Evolutionary conservation across 2,329 filamentous ascomycete genomes (phyloP).

Genomic region (Bimuria novae-zelandiae): DNA sequence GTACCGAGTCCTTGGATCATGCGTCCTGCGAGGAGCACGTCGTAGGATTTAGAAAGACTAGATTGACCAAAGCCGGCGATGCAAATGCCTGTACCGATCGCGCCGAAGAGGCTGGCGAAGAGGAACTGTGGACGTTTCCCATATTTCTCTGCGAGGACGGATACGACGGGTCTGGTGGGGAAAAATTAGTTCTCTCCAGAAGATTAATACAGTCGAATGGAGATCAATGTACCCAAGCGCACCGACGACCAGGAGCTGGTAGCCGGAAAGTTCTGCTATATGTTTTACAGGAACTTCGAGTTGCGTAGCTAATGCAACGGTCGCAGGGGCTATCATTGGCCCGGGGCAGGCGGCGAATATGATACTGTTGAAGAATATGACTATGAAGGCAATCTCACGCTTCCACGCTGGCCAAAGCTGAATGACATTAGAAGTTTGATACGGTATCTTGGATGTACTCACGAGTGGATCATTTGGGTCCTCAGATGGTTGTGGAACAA

Average conservation of each 20-base stretch:
- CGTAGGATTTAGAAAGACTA: slow-evolving; percentile 26
- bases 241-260: slow-evolving; percentile 28
- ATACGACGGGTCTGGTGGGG: slow-evolving; percentile 30
- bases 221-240: slow-evolving; percentile 22
- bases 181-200: background rate
- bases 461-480: slow-evolving; percentile 32
- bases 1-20: slow-evolving; percentile 40
- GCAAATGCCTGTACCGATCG: slow-evolving; percentile 39
- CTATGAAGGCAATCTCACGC: slow-evolving; percentile 23
- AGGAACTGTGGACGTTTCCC: slow-evolving; percentile 44
- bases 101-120: slow-evolving; percentile 35
- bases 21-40: slow-evolving; percentile 40
- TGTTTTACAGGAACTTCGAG: slow-evolving; percentile 31
- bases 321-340: slow-evolving; percentile 30
- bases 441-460: background rate
- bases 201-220: too few species aligned
- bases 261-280: slow-evolving; percentile 27
- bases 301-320: slow-evolving; percentile 22
- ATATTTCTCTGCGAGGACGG: slow-evolving; percentile 42
- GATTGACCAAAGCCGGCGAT: slow-evolving; percentile 30
- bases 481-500: slow-evolving; percentile 28
- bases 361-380: slow-evolving; percentile 32
- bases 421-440: background rate
- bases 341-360: slow-evolving; percentile 31
- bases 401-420: slow-evolving; percentile 33